Percentiles rank a stretch among this genome's conserved stretches.
phyloP scores from a whole-genome alignment of 1,284 basidiomycete species.

The Trichosporon asahii region DNA sequence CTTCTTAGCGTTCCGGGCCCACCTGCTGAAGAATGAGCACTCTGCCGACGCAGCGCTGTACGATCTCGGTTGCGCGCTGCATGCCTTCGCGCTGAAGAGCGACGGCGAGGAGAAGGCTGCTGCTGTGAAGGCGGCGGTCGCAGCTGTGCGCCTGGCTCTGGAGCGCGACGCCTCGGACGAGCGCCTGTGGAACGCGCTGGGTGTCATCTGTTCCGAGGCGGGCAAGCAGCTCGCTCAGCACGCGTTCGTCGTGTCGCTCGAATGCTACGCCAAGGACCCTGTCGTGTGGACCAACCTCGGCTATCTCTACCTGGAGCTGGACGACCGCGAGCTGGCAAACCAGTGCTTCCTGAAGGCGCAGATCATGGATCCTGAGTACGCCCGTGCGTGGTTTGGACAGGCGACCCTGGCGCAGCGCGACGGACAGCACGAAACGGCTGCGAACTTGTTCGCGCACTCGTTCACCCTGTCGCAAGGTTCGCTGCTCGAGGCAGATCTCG shows the following conservation, averaged over 20 bases:
- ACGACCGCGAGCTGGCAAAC: conserved; percentile 78
- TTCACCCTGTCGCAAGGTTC: conserved; percentile 64
- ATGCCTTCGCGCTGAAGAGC: conserved; percentile 54
- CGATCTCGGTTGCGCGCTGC: conserved; percentile 71
- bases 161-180: conserved; percentile 70
- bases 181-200: conserved; percentile 67
- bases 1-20: conserved; percentile 69
- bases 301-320: conserved; percentile 78
- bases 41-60: conserved; percentile 63
- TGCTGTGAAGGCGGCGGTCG: conserved; percentile 59
- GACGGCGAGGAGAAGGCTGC: conserved; percentile 43
- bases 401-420: conserved; percentile 72
- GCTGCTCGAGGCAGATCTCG: conserved; percentile 79
- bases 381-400: conserved; percentile 90
- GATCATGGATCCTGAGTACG: conserved; percentile 84
- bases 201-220: conserved; percentile 40
- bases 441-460: conserved; percentile 76
- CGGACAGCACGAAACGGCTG: conserved; percentile 63
- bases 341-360: conserved; percentile 85
- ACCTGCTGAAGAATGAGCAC: conserved; percentile 63
- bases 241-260: conserved; percentile 84
- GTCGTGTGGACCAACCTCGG: conserved; percentile 85
- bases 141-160: conserved; percentile 70
- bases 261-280: conserved; percentile 76
- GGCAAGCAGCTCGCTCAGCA: conserved; percentile 67